These are phyloP conservation scores for Marchantia paleacea DNA, from an alignment of 225 moss, liverwort and hornwort genomes.

Conservation along the genomic window DNA sequence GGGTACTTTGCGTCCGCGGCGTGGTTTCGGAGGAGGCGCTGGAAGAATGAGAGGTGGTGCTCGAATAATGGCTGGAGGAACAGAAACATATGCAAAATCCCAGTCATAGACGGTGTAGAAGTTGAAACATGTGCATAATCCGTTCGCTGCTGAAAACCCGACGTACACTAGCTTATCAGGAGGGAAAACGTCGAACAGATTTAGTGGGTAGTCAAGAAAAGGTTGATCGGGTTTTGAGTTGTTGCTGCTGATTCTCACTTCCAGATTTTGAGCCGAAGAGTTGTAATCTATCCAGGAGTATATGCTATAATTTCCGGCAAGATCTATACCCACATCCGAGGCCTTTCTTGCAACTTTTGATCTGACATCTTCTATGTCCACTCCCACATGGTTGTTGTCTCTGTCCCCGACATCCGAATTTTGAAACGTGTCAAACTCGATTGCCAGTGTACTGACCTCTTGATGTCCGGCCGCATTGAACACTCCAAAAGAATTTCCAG, in stretches of 20 bases:
- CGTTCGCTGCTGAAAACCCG: slow-evolving; percentile 7
- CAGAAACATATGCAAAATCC: not conserved
- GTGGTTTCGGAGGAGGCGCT: too few relatives aligned
- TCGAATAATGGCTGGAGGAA: not conserved
- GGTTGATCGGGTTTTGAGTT: not conserved
- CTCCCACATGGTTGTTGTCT: slow-evolving; percentile 1
- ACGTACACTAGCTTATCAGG: not conserved
- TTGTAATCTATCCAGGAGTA: slow-evolving; percentile 12
- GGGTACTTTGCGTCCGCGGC: too few relatives aligned
- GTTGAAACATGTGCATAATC: not conserved
- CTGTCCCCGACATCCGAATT: not conserved
- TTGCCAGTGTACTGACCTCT: not conserved
- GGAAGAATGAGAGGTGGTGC: too few relatives aligned
- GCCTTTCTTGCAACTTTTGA: not conserved
- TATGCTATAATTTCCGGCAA: not conserved
- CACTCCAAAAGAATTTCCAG: not conserved
- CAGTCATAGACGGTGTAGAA: slow-evolving; percentile 9
- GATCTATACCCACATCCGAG: not conserved
- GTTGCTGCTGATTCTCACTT: slow-evolving; percentile 5
- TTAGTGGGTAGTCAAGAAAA: not conserved
- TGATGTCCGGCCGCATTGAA: not conserved
- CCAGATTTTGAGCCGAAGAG: not conserved
- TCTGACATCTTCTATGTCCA: not conserved
- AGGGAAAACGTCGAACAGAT: not conserved
- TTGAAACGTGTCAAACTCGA: not conserved